These are phyloP conservation scores for Cryptococcus deneoformans DNA, from an alignment of 1,284 basidiomycete genomes.

Conservation along the genomic window DNA sequence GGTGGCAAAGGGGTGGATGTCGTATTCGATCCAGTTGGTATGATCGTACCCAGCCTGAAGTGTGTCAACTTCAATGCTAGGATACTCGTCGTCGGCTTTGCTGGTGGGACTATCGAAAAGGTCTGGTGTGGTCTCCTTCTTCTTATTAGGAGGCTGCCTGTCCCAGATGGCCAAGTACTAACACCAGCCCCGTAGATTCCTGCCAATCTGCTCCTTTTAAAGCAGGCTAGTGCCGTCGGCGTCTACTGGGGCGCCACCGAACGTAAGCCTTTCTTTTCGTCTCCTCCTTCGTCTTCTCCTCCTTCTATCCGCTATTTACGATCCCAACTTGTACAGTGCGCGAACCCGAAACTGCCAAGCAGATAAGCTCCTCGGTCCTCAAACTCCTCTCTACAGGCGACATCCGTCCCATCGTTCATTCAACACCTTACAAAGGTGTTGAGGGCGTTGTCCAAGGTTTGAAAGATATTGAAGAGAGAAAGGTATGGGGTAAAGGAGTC, in stretches of 20 bases:
- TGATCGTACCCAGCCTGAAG: slow-evolving; percentile 57
- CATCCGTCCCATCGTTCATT: slow-evolving; percentile 70
- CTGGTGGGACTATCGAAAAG: slow-evolving; percentile 84
- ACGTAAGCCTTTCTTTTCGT: slow-evolving; percentile 51
- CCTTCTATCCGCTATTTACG: neutral
- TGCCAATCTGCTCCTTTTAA: slow-evolving; percentile 81
- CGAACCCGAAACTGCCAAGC: slow-evolving; percentile 63
- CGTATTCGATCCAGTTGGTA: slow-evolving; percentile 78
- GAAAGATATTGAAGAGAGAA: slow-evolving; percentile 60
- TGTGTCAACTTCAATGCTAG: slow-evolving; percentile 94
- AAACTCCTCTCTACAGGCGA: slow-evolving; percentile 66
- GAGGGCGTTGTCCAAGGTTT: slow-evolving; percentile 59
- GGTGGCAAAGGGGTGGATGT: slow-evolving; percentile 79
- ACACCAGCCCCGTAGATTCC: slow-evolving; percentile 58
- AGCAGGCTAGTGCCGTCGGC: slow-evolving; percentile 78
- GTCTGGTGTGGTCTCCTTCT: slow-evolving; percentile 46
- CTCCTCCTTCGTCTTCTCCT: neutral
- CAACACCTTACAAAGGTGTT: slow-evolving; percentile 69
- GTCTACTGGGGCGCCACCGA: slow-evolving; percentile 82
- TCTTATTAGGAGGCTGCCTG: neutral
- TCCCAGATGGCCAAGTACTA: too few species aligned
- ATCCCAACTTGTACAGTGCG: slow-evolving; percentile 53
- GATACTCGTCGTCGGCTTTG: slow-evolving; percentile 87
- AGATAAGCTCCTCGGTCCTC: slow-evolving; percentile 73
- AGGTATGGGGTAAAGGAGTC: slow-evolving; percentile 92